Base-by-base conservation (phyloP, 768 basidiomycete genomes). In the Amanita phalloides region DNA sequence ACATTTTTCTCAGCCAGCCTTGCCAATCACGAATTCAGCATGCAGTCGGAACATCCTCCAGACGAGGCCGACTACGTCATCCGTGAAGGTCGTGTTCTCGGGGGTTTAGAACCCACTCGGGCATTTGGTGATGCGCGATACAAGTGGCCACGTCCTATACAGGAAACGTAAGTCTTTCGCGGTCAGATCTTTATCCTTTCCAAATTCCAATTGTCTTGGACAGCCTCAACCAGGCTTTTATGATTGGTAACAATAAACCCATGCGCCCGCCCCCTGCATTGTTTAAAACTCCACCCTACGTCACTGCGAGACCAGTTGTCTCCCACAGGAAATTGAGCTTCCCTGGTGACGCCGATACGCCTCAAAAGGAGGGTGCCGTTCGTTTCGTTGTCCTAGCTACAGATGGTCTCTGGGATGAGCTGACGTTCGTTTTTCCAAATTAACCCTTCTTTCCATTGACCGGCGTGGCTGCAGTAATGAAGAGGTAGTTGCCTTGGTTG, bases 271-370 rank as follows among this genome's bases (percentile, higher is more conserved):
- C 82, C 2, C 86, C 83, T 11, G 49, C 76, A 11, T 66, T 74
- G 20, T 78, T 88, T 66, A 86, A 84, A 65, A 90, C 93, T 3
- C 92, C 92, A 2, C 92, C 92, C n/a, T 96, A 95, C 65, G 91
- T 95, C 21, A 93, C 77, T 30, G 81, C 92, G 13, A 72, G 73
- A 6, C 92, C 92, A 2, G 90, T 89, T 33, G 81, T 93, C 26
- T 86, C 84, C 2, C 84, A 91, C 58, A 79, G 79, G 54, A 81
- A 84, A 58, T 70, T 90, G 57, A 68, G 75, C 11, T 76, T 86
- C 61, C 68, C 76, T 21, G 61, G 73, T 11, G 54, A 67, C 26
- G 48, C 53, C 25, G 59, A 62, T 20, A 52, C 61, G 28, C 45
- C 56, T 32, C 49, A 61, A 53, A 57, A 57, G 54, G 61, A 61